Percentiles rank a stretch among this genome's conserved stretches.
Conservation (phyloP, 1,284 basidiomycete genomes). For the Flammula alnicola region DNA sequence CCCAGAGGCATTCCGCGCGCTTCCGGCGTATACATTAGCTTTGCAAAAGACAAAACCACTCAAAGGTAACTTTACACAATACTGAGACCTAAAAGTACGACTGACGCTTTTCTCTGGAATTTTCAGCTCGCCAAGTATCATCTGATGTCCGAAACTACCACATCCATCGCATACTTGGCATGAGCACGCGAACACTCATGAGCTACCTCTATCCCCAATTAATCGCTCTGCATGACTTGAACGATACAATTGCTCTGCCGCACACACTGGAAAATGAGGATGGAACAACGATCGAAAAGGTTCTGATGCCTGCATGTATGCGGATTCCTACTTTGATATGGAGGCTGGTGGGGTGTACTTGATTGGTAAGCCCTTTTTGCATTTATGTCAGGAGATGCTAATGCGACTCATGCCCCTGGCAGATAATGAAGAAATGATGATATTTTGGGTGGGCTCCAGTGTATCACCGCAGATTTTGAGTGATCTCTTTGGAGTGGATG, state of each 20-base stretch:
- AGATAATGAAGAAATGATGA: conserved; percentile 92
- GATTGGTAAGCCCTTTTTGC: conserved; percentile 61
- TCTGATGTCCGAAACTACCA: conserved; percentile 93
- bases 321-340: conserved; percentile 90
- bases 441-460: conserved; percentile 90
- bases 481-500: conserved; percentile 88
- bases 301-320: conserved; percentile 82
- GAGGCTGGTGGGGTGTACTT: conserved; percentile 90
- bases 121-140: conserved; percentile 80
- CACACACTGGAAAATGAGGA: conserved; percentile 37
- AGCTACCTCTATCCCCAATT: conserved; percentile 90
- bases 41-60: conserved; percentile 92
- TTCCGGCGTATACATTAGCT: conserved; percentile 86
- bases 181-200: conserved; percentile 74
- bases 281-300: conserved; percentile 51
- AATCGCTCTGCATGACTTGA: conserved; percentile 87
- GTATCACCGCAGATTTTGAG: conserved; percentile 83
- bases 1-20: conserved; percentile 90
- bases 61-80: conserved; percentile 70
- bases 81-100: background rate
- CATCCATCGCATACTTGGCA: conserved; percentile 76
- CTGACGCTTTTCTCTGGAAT: background rate
- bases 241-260: conserved; percentile 74
- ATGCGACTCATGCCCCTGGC: too few species aligned
- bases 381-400: too few species aligned